Conservation (phyloP, 202 grass and related monocot species). For the Eragrostis tef region DNA sequence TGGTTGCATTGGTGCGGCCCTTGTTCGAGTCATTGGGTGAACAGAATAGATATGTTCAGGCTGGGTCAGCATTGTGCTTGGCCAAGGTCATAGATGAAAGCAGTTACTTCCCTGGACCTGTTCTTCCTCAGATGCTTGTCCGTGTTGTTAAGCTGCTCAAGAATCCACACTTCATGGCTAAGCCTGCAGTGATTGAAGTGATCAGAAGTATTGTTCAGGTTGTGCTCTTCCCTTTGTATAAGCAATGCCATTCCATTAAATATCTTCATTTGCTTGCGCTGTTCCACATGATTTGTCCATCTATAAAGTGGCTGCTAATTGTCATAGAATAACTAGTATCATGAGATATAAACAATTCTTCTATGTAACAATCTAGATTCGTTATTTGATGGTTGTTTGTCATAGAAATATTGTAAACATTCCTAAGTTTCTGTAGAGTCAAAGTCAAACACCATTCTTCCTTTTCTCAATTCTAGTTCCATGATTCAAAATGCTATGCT, state of each 20-base stretch:
- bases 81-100: constrained; percentile 87
- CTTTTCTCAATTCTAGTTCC: constrained; percentile 22
- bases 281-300: neutral
- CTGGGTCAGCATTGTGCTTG: constrained; percentile 80
- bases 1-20: constrained; percentile 72
- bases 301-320: constrained; percentile 15
- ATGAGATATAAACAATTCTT: constrained; percentile 22
- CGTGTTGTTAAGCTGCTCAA: constrained; percentile 92
- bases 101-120: constrained; percentile 64
- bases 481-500: constrained; percentile 12
- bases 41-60: constrained; percentile 84
- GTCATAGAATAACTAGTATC: neutral
- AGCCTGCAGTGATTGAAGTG: constrained; percentile 84
- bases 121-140: constrained; percentile 78
- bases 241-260: constrained; percentile 11
- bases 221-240: constrained; percentile 11
- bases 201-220: constrained; percentile 99
- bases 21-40: constrained; percentile 92
- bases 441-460: neutral
- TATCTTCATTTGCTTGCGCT: neutral
- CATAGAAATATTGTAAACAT: constrained; percentile 5
- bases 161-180: constrained; percentile 98
- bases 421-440: neutral
- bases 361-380: neutral
- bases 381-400: constrained; percentile 23